Evolutionary conservation across 805 yeast species (phyloP).

Genomic region (Lachancea cidri): DNA sequence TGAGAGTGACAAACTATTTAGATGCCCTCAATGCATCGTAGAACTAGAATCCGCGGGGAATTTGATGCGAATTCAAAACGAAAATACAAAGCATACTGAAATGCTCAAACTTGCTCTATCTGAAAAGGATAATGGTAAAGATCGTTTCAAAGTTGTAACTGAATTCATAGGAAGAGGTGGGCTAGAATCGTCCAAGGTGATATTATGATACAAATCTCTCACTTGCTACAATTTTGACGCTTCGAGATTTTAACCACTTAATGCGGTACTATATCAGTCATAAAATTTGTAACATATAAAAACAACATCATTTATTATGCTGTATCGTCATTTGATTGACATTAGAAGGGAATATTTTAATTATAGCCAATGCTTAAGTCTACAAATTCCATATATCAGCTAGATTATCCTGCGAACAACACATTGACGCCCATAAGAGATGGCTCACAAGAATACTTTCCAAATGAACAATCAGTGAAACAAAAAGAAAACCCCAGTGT

Average conservation of each 20-base stretch:
- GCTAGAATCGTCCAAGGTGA: slow-evolving; percentile 42
- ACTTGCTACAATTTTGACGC: slow-evolving; percentile 16
- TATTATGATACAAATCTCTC: not conserved
- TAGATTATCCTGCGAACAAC: slow-evolving; percentile 20
- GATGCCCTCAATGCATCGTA: slow-evolving; percentile 75
- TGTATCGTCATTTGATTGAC: too few relatives aligned
- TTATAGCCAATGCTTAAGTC: slow-evolving; percentile 31
- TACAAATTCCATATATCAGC: slow-evolving; percentile 20
- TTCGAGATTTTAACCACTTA: not conserved
- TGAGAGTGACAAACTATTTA: slow-evolving; percentile 23
- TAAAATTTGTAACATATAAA: too few relatives aligned
- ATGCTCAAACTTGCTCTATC: slow-evolving; percentile 54
- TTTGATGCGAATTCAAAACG: slow-evolving; percentile 54
- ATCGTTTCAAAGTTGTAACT: slow-evolving; percentile 67
- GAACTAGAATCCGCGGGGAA: slow-evolving; percentile 63
- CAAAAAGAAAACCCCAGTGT: not conserved
- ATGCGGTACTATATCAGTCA: too few relatives aligned
- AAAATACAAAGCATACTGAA: slow-evolving; percentile 56
- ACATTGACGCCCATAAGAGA: slow-evolving; percentile 32
- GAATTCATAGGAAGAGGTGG: slow-evolving; percentile 89
- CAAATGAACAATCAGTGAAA: not conserved
- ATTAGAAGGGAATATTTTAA: too few relatives aligned
- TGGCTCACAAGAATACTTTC: slow-evolving; percentile 27
- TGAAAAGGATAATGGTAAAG: slow-evolving; percentile 42
- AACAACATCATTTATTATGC: too few relatives aligned